phyloP scores from a whole-genome alignment of 768 basidiomycete genomes.

The Dioszegia hungarica region DNA sequence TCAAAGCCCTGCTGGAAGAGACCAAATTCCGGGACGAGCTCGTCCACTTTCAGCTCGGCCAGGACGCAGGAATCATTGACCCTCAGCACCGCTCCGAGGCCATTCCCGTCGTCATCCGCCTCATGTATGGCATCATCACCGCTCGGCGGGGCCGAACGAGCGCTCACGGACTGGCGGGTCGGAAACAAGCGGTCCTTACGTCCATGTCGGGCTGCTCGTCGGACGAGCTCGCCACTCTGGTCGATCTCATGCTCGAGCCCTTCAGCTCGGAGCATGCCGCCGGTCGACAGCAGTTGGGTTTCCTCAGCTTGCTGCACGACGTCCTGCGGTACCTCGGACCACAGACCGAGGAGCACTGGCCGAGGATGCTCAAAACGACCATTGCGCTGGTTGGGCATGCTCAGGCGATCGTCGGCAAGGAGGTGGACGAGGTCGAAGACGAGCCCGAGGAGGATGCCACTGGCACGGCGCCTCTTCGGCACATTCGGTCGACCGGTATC shows the following conservation, averaged over 20 bases:
- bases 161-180: conserved; percentile 59
- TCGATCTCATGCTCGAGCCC: conserved; percentile 81
- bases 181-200: conserved; percentile 69
- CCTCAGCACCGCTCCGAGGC: conserved; percentile 60
- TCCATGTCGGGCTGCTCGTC: conserved; percentile 66
- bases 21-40: conserved; percentile 86
- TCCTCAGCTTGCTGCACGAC: conserved; percentile 75
- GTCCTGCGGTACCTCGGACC: conserved; percentile 77
- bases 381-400: conserved; percentile 64
- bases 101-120: conserved; percentile 64
- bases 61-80: conserved; percentile 56
- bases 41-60: conserved; percentile 60
- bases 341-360: conserved; percentile 66
- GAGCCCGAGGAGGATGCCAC: conserved; percentile 43
- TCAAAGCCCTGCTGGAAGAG: conserved; percentile 72
- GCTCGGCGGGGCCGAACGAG: conserved; percentile 65
- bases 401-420: conserved; percentile 55
- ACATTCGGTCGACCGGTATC: conserved; percentile 74
- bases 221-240: conserved; percentile 68
- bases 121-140: conserved; percentile 83
- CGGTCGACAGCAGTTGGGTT: conserved; percentile 67
- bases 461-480: conserved; percentile 54
- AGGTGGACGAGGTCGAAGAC: conserved; percentile 8
- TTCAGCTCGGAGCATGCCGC: conserved; percentile 47
- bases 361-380: conserved; percentile 64